Evolutionary conservation across 208 protist genomes (phyloP).

Genomic region (Leishmania guyanensis): DNA sequence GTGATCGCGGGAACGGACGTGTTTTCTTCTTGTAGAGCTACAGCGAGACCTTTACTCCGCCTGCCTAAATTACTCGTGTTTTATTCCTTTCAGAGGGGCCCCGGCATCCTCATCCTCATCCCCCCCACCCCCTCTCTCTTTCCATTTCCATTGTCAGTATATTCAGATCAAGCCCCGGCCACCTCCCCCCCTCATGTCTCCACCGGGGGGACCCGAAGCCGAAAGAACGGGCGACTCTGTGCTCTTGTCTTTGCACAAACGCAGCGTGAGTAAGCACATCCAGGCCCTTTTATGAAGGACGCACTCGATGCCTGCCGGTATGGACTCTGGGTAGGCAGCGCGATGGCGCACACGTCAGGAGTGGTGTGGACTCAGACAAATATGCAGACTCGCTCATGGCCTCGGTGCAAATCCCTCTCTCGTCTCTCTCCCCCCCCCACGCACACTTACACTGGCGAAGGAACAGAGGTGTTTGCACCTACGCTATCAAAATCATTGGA

Average conservation of each 20-base stretch:
- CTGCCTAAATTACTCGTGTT: background rate
- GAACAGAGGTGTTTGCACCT: background rate
- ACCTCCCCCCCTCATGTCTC: background rate
- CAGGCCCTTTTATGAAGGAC: background rate
- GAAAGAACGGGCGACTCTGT: background rate
- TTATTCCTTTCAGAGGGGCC: no score
- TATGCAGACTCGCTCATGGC: background rate
- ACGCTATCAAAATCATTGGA: background rate
- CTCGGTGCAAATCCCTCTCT: background rate
- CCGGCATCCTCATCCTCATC: background rate
- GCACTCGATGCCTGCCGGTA: background rate
- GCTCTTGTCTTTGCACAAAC: background rate
- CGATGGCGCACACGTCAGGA: no score
- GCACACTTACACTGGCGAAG: background rate
- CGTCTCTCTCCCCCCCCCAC: background rate
- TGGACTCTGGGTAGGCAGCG: no score
- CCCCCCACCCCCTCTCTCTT: background rate
- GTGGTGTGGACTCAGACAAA: no score
- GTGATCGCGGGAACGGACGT: background rate
- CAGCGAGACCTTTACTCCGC: no score
- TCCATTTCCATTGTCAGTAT: background rate
- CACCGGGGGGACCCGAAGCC: background rate
- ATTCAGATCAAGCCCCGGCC: background rate
- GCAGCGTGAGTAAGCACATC: background rate
- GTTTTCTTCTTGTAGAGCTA: background rate